These are phyloP conservation scores for Andrographis paniculata DNA, from an alignment of 305 asterid species.

Conservation along the genomic window DNA sequence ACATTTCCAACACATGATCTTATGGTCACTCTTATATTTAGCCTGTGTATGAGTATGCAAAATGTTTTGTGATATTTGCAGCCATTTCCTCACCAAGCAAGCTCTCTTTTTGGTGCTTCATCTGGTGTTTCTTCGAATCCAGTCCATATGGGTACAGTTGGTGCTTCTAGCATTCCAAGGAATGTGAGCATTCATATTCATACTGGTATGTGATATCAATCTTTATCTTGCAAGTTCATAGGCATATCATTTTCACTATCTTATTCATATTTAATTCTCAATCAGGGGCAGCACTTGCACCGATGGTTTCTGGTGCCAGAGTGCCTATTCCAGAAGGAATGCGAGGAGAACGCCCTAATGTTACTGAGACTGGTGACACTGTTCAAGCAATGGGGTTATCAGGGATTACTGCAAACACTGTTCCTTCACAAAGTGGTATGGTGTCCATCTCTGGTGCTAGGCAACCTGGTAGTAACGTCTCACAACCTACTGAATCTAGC, in stretches of 20 bases:
- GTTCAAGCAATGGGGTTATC: constrained; percentile 38
- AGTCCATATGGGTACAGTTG: constrained; percentile 46
- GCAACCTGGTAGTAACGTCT: too few species aligned
- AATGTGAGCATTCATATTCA: constrained; percentile 82
- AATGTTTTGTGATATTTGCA: constrained; percentile 31
- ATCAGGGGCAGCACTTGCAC: constrained; percentile 40
- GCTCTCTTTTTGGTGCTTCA: constrained; percentile 60
- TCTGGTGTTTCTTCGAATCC: constrained; percentile 36
- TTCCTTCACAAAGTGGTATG: constrained; percentile 34
- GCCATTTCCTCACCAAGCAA: constrained; percentile 87
- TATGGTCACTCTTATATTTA: too few species aligned
- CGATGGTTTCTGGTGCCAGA: constrained; percentile 44
- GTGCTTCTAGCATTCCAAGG: constrained; percentile 47
- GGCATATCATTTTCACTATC: too few species aligned
- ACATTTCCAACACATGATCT: too few species aligned
- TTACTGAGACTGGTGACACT: constrained; percentile 31
- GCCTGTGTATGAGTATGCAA: too few species aligned
- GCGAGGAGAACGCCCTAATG: constrained; percentile 37
- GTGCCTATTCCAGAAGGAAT: constrained; percentile 41
- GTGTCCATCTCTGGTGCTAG: constrained; percentile 37
- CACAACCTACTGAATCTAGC: constrained; percentile 27
- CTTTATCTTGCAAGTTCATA: background rate
- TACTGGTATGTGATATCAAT: constrained; percentile 53
- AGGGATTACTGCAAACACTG: constrained; percentile 26
- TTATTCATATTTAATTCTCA: too few species aligned